phyloP scores from a whole-genome alignment of 495 filamentous ascomycete species.

The Penicillium argentinense region DNA sequence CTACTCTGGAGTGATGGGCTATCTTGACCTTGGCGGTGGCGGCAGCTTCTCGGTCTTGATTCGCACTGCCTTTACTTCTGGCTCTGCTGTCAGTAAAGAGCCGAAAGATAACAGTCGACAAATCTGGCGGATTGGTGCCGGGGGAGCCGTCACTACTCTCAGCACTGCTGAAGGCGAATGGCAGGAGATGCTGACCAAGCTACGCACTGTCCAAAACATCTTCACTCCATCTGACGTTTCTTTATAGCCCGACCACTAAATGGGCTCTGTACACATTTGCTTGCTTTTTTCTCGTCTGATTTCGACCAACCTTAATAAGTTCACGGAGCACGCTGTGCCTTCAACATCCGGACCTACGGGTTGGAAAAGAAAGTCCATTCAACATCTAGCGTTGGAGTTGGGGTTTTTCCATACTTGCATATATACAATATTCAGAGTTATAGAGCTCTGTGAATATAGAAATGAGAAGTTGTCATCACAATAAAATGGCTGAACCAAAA shows the following conservation, averaged over 20 bases:
- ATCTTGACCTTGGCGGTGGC: slow-evolving; percentile 78
- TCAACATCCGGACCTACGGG: slow-evolving; percentile 33
- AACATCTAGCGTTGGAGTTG: slow-evolving; percentile 36
- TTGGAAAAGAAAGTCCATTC: slow-evolving; percentile 27
- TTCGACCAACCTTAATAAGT: slow-evolving; percentile 5
- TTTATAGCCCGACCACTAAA: too few relatives aligned
- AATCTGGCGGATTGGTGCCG: slow-evolving; percentile 81
- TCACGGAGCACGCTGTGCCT: slow-evolving; percentile 18
- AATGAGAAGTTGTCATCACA: not conserved
- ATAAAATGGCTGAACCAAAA: too few relatives aligned
- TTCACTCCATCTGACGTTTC: slow-evolving; percentile 34
- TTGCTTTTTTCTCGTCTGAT: slow-evolving; percentile 2
- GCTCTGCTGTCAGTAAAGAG: slow-evolving; percentile 44
- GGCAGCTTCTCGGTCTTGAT: slow-evolving; percentile 91
- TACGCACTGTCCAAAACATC: slow-evolving; percentile 62
- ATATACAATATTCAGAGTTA: not conserved
- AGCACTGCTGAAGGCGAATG: slow-evolving; percentile 77
- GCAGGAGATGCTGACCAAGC: slow-evolving; percentile 88
- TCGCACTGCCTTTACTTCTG: slow-evolving; percentile 66
- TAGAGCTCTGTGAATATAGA: not conserved
- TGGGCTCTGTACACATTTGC: not conserved
- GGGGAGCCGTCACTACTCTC: slow-evolving; percentile 81
- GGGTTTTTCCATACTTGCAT: slow-evolving; percentile 7
- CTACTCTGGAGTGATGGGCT: slow-evolving; percentile 88
- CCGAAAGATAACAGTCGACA: slow-evolving; percentile 43